Evolutionary conservation across 2,329 filamentous ascomycete genomes (phyloP).

Genomic region (Teratosphaeria gauchensis): DNA sequence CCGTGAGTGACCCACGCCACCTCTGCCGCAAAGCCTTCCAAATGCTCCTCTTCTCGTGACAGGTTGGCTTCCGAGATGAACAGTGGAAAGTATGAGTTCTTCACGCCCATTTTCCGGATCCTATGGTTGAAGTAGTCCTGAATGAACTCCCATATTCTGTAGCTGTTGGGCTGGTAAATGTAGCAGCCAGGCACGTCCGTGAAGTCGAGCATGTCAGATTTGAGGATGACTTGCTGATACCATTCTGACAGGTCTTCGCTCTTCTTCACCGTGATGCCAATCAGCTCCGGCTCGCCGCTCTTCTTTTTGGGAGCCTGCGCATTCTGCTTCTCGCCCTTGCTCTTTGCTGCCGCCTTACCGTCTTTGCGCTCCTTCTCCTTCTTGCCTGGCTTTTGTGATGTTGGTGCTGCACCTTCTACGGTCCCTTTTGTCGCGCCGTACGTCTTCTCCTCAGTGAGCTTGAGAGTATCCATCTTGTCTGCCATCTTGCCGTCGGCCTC

Average conservation of each 20-base stretch:
- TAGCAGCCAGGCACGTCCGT: constrained; percentile 98
- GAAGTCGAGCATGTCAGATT: constrained; percentile 96
- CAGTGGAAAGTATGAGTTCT: constrained; percentile 93
- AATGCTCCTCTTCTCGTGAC: constrained; percentile 80
- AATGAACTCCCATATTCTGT: constrained; percentile 59
- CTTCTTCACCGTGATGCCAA: constrained; percentile 81
- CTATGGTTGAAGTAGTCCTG: constrained; percentile 49
- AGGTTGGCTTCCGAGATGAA: constrained; percentile 90
- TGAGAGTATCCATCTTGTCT: not conserved
- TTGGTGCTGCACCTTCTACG: constrained; percentile 4
- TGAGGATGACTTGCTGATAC: constrained; percentile 96
- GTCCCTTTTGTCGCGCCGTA: constrained; percentile 8
- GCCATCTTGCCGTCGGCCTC: not conserved
- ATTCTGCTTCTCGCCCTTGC: constrained; percentile 17
- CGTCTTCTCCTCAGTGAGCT: not conserved
- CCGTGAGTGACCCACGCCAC: constrained; percentile 84
- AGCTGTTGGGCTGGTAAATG: constrained; percentile 67
- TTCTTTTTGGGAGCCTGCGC: constrained; percentile 26
- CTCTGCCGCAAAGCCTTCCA: constrained; percentile 96
- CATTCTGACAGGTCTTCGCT: constrained; percentile 80
- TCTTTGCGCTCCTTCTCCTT: constrained; percentile 27
- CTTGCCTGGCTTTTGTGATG: constrained; percentile 21
- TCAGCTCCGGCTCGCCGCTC: constrained; percentile 55
- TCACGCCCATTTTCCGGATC: constrained; percentile 85
- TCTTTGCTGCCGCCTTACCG: constrained; percentile 20